These are phyloP conservation scores for Posidonia australis DNA, from an alignment of 106 monocot genomes.

Conservation along the genomic window DNA sequence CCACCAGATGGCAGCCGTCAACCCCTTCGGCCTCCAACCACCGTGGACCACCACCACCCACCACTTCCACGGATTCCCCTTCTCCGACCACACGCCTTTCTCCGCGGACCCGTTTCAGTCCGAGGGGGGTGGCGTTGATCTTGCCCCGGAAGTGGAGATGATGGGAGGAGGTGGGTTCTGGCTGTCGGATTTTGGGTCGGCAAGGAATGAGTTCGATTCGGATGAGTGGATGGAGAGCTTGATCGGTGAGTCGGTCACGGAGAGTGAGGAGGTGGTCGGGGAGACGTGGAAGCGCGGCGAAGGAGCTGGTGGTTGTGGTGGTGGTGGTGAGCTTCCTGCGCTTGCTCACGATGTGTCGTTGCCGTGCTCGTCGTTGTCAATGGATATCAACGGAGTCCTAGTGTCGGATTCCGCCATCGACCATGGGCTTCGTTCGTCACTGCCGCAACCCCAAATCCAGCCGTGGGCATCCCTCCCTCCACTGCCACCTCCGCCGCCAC, in stretches of 20 bases:
- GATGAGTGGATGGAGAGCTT: conserved; percentile 89
- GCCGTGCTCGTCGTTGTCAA: conserved; percentile 12
- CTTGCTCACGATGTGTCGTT: conserved; percentile 30
- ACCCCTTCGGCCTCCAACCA: conserved; percentile 16
- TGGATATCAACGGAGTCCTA: conserved; percentile 45
- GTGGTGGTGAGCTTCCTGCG: conserved; percentile 15
- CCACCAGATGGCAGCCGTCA: conserved; percentile 4
- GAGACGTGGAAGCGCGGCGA: conserved; percentile 23
- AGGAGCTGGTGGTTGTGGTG: background rate
- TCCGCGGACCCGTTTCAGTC: background rate
- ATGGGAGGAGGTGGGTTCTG: conserved; percentile 19
- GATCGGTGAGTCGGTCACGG: conserved; percentile 39
- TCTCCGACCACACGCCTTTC: background rate
- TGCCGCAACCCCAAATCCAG: background rate
- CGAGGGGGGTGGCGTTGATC: background rate
- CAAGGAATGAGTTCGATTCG: conserved; percentile 43
- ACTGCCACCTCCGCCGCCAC: background rate
- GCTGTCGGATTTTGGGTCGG: conserved; percentile 14
- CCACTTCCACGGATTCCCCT: background rate
- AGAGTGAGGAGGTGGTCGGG: conserved; percentile 21
- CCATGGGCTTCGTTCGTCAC: background rate
- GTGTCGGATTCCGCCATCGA: conserved; percentile 25
- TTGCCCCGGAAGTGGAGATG: conserved; percentile 1
- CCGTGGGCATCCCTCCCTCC: background rate
- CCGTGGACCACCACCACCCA: conserved; percentile 4